phyloP scores from a whole-genome alignment of 192 early-diverging fungal species.

The Phycomyces nitens region DNA sequence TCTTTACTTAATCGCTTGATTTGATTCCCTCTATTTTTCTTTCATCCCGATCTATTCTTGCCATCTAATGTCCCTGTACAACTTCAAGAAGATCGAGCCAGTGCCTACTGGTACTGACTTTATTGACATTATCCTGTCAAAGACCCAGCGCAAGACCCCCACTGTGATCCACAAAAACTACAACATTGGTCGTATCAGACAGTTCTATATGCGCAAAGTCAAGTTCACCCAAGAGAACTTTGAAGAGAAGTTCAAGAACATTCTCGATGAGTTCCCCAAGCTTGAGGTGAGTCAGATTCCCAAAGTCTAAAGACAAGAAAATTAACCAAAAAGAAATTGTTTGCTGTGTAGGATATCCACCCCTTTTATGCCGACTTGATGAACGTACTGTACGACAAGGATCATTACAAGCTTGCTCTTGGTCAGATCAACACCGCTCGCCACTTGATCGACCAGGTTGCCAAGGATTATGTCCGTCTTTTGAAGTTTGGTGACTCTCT shows the following conservation, averaged over 20 bases:
- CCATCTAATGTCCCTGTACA: conserved; percentile 71
- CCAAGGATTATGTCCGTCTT: conserved; percentile 95
- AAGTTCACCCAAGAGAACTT: conserved; percentile 97
- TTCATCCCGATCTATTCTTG: neutral
- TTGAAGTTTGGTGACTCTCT: conserved; percentile 99
- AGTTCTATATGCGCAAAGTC: conserved; percentile 99
- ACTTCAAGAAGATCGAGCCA: conserved; percentile 97
- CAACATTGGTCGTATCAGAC: conserved; percentile 94
- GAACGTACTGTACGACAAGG: conserved; percentile 99
- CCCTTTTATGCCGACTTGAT: conserved; percentile 99
- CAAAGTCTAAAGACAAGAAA: neutral
- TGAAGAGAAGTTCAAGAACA: conserved; percentile 92
- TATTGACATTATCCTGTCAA: conserved; percentile 95
- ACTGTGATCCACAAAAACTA: conserved; percentile 96
- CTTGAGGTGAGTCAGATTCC: conserved; percentile 69
- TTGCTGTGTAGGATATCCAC: conserved; percentile 82
- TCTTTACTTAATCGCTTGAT: too few species aligned
- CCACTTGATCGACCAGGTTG: conserved; percentile 94
- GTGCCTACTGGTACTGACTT: conserved; percentile 91
- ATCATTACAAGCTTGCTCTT: conserved; percentile 99
- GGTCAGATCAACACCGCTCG: conserved; percentile 97
- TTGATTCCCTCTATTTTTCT: neutral
- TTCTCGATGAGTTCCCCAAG: conserved; percentile 95
- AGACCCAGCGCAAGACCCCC: conserved; percentile 97
- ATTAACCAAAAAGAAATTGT: conserved; percentile 1